Evolutionary conservation across 352 stramenopile genomes (phyloP).

Genomic region (Pythium diclinum): DNA sequence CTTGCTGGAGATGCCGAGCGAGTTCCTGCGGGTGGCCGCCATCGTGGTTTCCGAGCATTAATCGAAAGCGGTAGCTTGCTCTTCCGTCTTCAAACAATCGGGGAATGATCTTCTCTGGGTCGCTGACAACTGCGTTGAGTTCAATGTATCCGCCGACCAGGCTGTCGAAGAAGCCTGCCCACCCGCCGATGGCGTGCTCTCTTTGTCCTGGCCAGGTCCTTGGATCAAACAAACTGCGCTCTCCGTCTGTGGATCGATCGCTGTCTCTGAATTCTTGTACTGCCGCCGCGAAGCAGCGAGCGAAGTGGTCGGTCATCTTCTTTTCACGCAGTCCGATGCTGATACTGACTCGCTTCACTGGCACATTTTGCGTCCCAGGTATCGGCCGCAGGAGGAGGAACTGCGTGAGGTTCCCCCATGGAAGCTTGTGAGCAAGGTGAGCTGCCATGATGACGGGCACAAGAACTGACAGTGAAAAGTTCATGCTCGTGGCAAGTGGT

Average conservation of each 20-base stretch:
- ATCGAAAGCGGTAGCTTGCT: not conserved
- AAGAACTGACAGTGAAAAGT: no score
- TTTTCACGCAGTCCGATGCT: not conserved
- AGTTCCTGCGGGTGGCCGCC: not conserved
- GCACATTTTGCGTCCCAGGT: not conserved
- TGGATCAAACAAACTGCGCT: not conserved
- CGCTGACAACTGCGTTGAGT: conserved; percentile 3
- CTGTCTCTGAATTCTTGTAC: conserved; percentile 3
- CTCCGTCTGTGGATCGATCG: conserved; percentile 7
- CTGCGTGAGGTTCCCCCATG: not conserved
- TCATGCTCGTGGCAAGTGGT: no score
- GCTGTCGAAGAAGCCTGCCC: not conserved
- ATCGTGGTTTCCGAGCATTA: not conserved
- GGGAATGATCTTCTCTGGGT: not conserved
- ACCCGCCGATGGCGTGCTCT: not conserved
- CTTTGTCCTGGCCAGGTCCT: conserved; percentile 1
- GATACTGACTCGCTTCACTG: not conserved
- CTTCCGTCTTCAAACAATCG: not conserved
- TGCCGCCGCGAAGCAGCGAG: conserved; percentile 1
- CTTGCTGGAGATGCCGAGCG: not conserved
- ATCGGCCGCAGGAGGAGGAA: not conserved
- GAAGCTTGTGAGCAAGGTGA: not conserved
- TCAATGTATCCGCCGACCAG: not conserved
- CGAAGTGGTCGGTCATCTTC: conserved; percentile 7
- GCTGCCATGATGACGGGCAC: not conserved